Conservation (phyloP, 2,329 filamentous ascomycete genomes). For the Alternaria novae-zelandiae region DNA sequence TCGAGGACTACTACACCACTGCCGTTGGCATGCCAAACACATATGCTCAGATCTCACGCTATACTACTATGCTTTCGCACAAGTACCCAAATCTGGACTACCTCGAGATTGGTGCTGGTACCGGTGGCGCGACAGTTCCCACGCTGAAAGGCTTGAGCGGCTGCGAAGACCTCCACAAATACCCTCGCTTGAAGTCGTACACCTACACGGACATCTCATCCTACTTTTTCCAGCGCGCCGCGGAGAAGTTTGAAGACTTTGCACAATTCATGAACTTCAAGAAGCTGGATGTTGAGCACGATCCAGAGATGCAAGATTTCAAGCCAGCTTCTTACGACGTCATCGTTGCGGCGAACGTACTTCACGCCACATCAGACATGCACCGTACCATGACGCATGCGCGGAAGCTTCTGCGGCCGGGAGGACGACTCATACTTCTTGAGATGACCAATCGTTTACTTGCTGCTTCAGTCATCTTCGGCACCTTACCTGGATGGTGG, state of each 20-base stretch:
- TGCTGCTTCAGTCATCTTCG: slow-evolving; percentile 27
- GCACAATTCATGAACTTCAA: slow-evolving; percentile 20
- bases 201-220: slow-evolving; percentile 28
- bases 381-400: slow-evolving; percentile 26
- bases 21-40: slow-evolving; percentile 22
- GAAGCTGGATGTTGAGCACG: slow-evolving; percentile 28
- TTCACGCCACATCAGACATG: slow-evolving; percentile 33
- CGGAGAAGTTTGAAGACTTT: slow-evolving; percentile 15
- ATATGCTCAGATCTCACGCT: slow-evolving; percentile 21
- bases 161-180: slow-evolving; percentile 1
- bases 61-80: slow-evolving; percentile 15
- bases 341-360: slow-evolving; percentile 44
- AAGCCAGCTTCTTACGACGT: slow-evolving; percentile 26
- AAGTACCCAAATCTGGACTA: slow-evolving; percentile 21
- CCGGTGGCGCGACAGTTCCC: slow-evolving; percentile 19
- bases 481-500: slow-evolving; percentile 36
- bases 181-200: slow-evolving; percentile 20
- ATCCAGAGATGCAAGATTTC: slow-evolving; percentile 27
- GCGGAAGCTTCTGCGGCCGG: slow-evolving; percentile 44
- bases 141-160: slow-evolving; percentile 14
- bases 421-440: slow-evolving; percentile 55
- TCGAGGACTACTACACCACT: slow-evolving; percentile 21
- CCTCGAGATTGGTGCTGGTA: slow-evolving; percentile 26
- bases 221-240: slow-evolving; percentile 24
- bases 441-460: slow-evolving; percentile 41